Base-by-base conservation (phyloP, 495 filamentous ascomycete genomes). In the Entonaema liquescens region DNA sequence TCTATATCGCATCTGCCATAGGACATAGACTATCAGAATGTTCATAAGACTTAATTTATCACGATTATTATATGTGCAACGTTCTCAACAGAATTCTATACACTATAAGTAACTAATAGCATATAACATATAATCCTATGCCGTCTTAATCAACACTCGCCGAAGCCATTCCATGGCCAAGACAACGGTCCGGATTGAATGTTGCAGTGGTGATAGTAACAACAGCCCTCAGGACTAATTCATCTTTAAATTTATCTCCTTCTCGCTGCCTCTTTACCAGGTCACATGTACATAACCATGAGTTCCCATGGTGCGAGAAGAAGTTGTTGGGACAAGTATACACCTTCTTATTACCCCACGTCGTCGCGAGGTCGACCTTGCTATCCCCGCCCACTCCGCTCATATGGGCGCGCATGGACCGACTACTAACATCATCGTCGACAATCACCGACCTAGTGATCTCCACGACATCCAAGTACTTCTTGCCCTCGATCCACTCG, bases 401-500 rank as follows among this genome's bases (percentile, higher is more conserved):
- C 31, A 67, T 36, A 17, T 49, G 19, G 6, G 31, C 19, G 9
- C 29, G n/a, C 17, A 62, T 17, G 11, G 19, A 5, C 2, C 17
- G 36, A 15, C 12, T 31, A n/a, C 12, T 21, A 12, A 36, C 15
- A 21, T 60, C 33, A 12, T 67, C 38, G 15, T 52, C 9, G 9
- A 61, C 35, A 0, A 13, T 17, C 21, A 68, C 55, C 8, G 56
- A 19, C 42, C 44, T 70, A 15, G 36, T 50, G 11, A 65, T 13
- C 17, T 58, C 35, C 9, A 77, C 59, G 6, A 31, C 55, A 12
- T 58, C 38, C 15, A 58, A 1, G 38, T 75, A 75, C 19, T 55
- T 28, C 64, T 73, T 53, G 21, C 70, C 33, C 8, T 62, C 58
- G 25, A 70, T 70, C 71, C 71, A 75, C 0, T 59, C 26, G 5